phyloP scores from a whole-genome alignment of 176 grass and related monocot species.

The Alloteropsis semialata region DNA sequence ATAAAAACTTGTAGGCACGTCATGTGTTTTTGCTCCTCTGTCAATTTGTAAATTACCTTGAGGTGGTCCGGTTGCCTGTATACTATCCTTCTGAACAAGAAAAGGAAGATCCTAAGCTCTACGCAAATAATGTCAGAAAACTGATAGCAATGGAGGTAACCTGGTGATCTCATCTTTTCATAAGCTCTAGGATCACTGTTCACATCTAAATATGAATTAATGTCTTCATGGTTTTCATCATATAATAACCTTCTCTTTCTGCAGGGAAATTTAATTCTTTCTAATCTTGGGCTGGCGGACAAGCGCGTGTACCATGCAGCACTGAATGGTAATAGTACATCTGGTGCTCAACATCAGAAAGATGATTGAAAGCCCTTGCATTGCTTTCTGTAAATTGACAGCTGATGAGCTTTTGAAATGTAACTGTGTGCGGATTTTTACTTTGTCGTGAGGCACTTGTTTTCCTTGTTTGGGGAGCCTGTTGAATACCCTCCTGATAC shows the following conservation, averaged over 20 bases:
- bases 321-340: slow-evolving; percentile 72
- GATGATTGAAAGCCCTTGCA: slow-evolving; percentile 62
- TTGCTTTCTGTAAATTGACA: slow-evolving; percentile 23
- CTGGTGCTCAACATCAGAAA: slow-evolving; percentile 68
- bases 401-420: slow-evolving; percentile 28
- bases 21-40: slow-evolving; percentile 92
- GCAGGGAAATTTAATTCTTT: slow-evolving; percentile 89
- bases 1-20: slow-evolving; percentile 52
- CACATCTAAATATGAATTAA: neutral
- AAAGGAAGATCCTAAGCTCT: slow-evolving; percentile 79
- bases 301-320: slow-evolving; percentile 84
- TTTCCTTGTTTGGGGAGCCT: slow-evolving; percentile 27
- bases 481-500: slow-evolving; percentile 28
- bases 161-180: neutral
- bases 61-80: slow-evolving; percentile 77
- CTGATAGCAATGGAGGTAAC: slow-evolving; percentile 71
- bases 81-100: slow-evolving; percentile 90
- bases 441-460: slow-evolving; percentile 20
- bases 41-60: slow-evolving; percentile 87
- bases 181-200: slow-evolving; percentile 5
- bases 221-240: neutral
- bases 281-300: slow-evolving; percentile 74
- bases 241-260: slow-evolving; percentile 18
- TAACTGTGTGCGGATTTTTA: slow-evolving; percentile 28
- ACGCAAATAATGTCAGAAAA: slow-evolving; percentile 76